phyloP scores from a whole-genome alignment of 768 basidiomycete species.

The Lenzites betulinus region DNA sequence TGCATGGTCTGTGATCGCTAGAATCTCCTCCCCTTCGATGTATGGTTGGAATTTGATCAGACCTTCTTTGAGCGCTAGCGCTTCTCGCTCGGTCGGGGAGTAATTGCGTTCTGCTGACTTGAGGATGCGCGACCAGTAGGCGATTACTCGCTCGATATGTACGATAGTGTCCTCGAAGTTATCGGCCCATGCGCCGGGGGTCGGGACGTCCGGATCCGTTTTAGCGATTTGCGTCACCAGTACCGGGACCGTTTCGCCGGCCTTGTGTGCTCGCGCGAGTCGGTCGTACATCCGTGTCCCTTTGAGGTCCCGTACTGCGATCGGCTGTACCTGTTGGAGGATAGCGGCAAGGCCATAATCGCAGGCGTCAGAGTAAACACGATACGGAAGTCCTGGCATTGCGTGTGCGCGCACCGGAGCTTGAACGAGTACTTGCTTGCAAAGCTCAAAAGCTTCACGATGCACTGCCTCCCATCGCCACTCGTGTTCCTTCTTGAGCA shows the following conservation, averaged over 20 bases:
- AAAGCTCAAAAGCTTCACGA: slow-evolving; percentile 25
- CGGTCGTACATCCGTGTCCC: slow-evolving; percentile 28
- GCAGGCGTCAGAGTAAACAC: slow-evolving; percentile 32
- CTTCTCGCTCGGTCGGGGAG: slow-evolving; percentile 29
- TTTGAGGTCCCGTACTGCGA: slow-evolving; percentile 23
- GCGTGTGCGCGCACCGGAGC: slow-evolving; percentile 27
- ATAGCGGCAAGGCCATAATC: too few relatives aligned
- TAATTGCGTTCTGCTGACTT: too few relatives aligned
- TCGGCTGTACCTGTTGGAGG: slow-evolving; percentile 30
- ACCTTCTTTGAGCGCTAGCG: slow-evolving; percentile 26
- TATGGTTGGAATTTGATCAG: slow-evolving; percentile 30
- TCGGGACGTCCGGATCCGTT: slow-evolving; percentile 4
- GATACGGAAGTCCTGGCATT: slow-evolving; percentile 20
- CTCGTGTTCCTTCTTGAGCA: slow-evolving; percentile 23
- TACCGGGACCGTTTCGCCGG: slow-evolving; percentile 10
- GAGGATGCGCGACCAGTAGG: slow-evolving; percentile 30
- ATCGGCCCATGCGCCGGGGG: slow-evolving; percentile 15
- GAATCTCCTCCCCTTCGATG: slow-evolving; percentile 29
- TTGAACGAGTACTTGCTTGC: slow-evolving; percentile 22
- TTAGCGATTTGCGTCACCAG: slow-evolving; percentile 15
- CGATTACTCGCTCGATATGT: slow-evolving; percentile 28
- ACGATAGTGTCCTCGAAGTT: slow-evolving; percentile 26
- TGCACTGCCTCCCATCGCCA: slow-evolving; percentile 27
- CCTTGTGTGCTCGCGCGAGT: slow-evolving; percentile 15
- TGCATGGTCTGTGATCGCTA: slow-evolving; percentile 25